A percentile compares a stretch with the other conserved stretches of the same genome.
Conservation (phyloP, 2,329 filamentous ascomycete species). For the Cadophora gregata region DNA sequence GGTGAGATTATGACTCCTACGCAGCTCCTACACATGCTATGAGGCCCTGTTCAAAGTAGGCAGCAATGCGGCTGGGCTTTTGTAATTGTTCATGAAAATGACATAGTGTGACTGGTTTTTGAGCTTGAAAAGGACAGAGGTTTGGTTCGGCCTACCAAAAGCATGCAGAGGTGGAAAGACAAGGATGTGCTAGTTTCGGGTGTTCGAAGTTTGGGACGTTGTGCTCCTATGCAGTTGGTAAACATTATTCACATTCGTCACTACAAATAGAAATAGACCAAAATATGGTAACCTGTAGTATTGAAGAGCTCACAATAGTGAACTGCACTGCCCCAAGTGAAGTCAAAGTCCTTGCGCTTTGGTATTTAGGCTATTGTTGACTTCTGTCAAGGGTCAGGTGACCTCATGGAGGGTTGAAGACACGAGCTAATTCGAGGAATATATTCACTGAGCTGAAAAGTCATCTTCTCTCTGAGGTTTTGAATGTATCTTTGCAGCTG, state of each 20-base stretch:
- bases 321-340: not conserved
- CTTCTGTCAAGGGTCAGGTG: not conserved
- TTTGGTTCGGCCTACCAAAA: no score
- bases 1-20: not conserved
- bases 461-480: not conserved
- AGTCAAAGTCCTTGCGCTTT: not conserved
- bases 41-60: not conserved
- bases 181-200: no score
- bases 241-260: not conserved
- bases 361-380: not conserved
- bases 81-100: not conserved
- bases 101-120: no score
- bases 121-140: no score
- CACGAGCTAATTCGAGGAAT: not conserved
- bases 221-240: not conserved
- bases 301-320: not conserved
- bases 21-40: not conserved
- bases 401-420: not conserved
- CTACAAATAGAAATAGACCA: not conserved
- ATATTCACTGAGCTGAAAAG: no score
- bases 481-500: not conserved
- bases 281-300: not conserved
- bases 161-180: no score
- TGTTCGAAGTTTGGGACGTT: no score
- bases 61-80: not conserved